These are phyloP conservation scores for Microstegium vimineum DNA, from an alignment of 176 grass and related monocot species.

Conservation along the genomic window DNA sequence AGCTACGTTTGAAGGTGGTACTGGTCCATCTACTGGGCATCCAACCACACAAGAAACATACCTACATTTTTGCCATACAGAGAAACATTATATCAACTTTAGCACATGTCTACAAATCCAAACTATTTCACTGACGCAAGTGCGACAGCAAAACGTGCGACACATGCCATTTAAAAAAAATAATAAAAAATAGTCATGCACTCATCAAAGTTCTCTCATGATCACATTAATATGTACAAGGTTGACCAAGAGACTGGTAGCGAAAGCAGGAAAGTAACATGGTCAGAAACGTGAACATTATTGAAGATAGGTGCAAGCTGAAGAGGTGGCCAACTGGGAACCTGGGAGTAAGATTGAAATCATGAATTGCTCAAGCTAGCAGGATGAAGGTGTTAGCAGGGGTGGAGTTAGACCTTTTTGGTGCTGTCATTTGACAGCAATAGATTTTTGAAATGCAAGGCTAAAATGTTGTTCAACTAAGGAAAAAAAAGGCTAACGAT, in stretches of 20 bases:
- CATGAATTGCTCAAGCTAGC: neutral
- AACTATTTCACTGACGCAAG: neutral
- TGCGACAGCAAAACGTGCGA: neutral
- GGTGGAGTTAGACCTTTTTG: too few species aligned
- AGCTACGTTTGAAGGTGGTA: conserved; percentile 76
- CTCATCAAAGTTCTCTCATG: neutral
- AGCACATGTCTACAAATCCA: neutral
- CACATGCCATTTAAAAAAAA: neutral
- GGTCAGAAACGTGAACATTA: neutral
- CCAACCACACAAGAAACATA: conserved; percentile 87
- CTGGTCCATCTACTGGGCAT: conserved; percentile 74
- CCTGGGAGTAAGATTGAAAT: neutral
- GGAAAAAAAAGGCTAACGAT: too few species aligned
- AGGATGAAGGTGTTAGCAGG: neutral
- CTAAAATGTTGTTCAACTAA: too few species aligned
- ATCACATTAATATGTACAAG: neutral
- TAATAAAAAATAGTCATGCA: too few species aligned
- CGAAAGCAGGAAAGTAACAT: neutral
- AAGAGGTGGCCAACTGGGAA: neutral
- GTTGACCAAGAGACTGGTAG: neutral
- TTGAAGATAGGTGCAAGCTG: neutral
- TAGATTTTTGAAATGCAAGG: too few species aligned
- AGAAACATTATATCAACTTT: conserved; percentile 18
- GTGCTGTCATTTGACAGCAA: too few species aligned
- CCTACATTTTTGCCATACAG: conserved; percentile 33